Percentiles rank a stretch among this genome's conserved stretches.
These are phyloP conservation scores for Aspergillus novofumigatus DNA, from an alignment of 2,329 filamentous ascomycete genomes.

Conservation along the genomic window DNA sequence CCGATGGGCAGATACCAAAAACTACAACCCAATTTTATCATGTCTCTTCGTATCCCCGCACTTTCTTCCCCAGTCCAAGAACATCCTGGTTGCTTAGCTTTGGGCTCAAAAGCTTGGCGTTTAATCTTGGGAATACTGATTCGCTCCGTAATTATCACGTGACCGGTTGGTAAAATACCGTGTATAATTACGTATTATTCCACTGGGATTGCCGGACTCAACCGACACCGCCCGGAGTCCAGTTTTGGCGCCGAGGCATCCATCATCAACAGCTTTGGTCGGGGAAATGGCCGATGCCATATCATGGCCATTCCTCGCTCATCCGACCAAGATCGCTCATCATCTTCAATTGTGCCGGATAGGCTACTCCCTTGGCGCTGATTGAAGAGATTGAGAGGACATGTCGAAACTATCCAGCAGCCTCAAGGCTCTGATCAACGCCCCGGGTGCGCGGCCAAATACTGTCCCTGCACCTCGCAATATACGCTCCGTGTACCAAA, in stretches of 20 bases:
- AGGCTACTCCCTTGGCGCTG: neutral
- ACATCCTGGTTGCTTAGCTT: neutral
- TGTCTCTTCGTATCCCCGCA: constrained; percentile 4
- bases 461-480: constrained; percentile 60
- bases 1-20: neutral
- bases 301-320: neutral
- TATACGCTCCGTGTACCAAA: constrained; percentile 61
- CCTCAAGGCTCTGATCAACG: constrained; percentile 71
- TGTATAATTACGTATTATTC: neutral
- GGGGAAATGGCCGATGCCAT: neutral
- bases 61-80: constrained; percentile 4
- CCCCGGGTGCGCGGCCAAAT: constrained; percentile 62
- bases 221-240: constrained; percentile 1
- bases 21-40: neutral
- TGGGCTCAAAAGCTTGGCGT: constrained; percentile 2
- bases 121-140: neutral
- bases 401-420: constrained; percentile 71
- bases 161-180: neutral
- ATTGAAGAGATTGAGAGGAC: constrained; percentile 10
- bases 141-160: neutral
- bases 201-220: neutral
- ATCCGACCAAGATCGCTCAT: neutral
- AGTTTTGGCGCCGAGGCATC: constrained; percentile 3
- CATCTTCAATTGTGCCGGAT: neutral
- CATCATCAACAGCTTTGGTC: neutral